These are phyloP conservation scores for Russula vinacea DNA, from an alignment of 768 basidiomycete species.

Conservation along the genomic window DNA sequence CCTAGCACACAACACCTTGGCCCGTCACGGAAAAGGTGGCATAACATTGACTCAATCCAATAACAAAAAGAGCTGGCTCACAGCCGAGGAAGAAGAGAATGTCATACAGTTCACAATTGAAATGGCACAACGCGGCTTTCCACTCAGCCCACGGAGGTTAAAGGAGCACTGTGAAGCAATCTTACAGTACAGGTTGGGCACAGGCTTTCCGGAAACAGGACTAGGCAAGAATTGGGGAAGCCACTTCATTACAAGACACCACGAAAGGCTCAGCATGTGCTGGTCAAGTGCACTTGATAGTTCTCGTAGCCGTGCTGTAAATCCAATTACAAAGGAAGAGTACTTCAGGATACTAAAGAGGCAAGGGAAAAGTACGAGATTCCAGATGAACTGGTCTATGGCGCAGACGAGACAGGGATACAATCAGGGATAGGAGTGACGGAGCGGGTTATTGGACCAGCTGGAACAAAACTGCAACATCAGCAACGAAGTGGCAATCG, in stretches of 20 bases:
- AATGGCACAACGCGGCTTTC: not conserved
- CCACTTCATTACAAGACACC: constrained; percentile 35
- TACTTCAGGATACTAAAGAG: constrained; percentile 39
- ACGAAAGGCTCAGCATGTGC: constrained; percentile 33
- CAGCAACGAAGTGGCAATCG: constrained; percentile 37
- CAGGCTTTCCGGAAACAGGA: constrained; percentile 25
- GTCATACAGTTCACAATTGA: not conserved
- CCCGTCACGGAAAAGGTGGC: no score
- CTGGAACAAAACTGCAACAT: constrained; percentile 33
- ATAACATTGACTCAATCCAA: no score
- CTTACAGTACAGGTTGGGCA: constrained; percentile 9
- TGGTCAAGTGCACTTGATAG: constrained; percentile 39
- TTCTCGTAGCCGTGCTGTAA: constrained; percentile 39
- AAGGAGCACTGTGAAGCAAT: constrained; percentile 39
- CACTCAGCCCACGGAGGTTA: constrained; percentile 22
- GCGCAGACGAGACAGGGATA: constrained; percentile 39
- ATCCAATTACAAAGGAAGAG: constrained; percentile 37
- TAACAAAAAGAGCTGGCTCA: not conserved
- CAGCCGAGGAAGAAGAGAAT: not conserved
- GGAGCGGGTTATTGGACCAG: constrained; percentile 37
- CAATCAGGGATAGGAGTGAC: constrained; percentile 32
- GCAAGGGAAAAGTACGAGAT: constrained; percentile 29
- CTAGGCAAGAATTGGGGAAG: constrained; percentile 41
- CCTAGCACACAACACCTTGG: no score
- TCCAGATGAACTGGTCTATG: constrained; percentile 35